phyloP scores from a whole-genome alignment of 2,329 filamentous ascomycete genomes.

The Metarhizium sp. region DNA sequence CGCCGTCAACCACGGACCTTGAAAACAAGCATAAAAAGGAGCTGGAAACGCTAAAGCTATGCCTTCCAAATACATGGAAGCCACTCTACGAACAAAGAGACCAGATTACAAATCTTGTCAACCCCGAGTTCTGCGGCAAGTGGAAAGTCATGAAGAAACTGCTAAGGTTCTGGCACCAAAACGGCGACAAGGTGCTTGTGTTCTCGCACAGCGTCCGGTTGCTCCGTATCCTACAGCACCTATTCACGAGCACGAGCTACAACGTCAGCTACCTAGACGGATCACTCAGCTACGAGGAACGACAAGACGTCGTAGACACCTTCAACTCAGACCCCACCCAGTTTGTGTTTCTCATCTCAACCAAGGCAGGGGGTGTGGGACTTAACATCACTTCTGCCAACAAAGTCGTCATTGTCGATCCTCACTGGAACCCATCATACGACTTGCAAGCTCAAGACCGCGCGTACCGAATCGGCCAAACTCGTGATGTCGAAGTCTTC shows the following conservation, averaged over 20 bases:
- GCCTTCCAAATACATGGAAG: conserved; percentile 67
- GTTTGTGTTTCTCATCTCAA: conserved; percentile 94
- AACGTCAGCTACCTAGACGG: conserved; percentile 89
- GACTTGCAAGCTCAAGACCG: conserved; percentile 94
- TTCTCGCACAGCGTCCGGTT: conserved; percentile 89
- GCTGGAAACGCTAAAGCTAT: conserved; percentile 61
- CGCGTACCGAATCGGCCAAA: conserved; percentile 91
- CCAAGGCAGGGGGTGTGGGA: conserved; percentile 84
- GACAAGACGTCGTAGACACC: conserved; percentile 72
- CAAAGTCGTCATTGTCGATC: conserved; percentile 94
- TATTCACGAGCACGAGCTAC: conserved; percentile 84
- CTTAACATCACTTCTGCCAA: conserved; percentile 97
- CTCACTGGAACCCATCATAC: conserved; percentile 94
- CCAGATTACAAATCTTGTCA: conserved; percentile 69
- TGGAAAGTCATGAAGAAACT: conserved; percentile 88
- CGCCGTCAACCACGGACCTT: conserved; percentile 56
- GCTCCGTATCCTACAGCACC: conserved; percentile 70
- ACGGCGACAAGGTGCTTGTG: conserved; percentile 88
- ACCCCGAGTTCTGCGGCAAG: conserved; percentile 90
- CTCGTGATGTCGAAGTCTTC: conserved; percentile 89
- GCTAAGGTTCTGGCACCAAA: conserved; percentile 79
- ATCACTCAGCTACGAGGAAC: conserved; percentile 71
- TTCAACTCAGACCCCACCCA: conserved; percentile 83
- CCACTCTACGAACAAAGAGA: conserved; percentile 66
- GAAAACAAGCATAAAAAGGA: conserved; percentile 71